These are phyloP conservation scores for Pochonia chlamydosporia DNA, from an alignment of 2,329 filamentous ascomycete genomes.

Conservation along the genomic window DNA sequence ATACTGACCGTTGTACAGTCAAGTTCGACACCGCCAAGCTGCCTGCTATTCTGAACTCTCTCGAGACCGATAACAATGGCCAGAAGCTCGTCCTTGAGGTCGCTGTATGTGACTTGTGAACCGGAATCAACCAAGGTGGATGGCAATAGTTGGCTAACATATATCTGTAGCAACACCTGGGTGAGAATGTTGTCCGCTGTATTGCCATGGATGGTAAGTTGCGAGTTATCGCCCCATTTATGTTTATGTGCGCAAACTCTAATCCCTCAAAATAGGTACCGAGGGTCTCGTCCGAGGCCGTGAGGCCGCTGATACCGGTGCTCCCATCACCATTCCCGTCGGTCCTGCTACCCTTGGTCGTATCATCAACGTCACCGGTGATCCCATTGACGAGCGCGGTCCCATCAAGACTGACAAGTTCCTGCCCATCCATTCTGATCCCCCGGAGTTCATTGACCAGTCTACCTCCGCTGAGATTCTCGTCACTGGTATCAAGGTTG, in stretches of 20 bases:
- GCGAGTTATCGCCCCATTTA: too few species aligned
- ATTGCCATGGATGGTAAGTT: conserved; percentile 99
- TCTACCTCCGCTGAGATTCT: conserved; percentile 94
- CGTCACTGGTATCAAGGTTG: conserved; percentile 99
- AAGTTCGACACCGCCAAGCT: conserved; percentile 96
- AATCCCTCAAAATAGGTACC: conserved; percentile 62
- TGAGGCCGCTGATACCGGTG: conserved; percentile 79
- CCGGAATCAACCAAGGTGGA: conserved; percentile 2
- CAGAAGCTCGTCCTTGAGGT: conserved; percentile 96
- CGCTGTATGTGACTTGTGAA: conserved; percentile 56
- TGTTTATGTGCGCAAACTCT: neutral
- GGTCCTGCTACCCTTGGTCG: conserved; percentile 89
- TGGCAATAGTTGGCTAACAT: conserved; percentile 29
- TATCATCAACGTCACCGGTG: conserved; percentile 99
- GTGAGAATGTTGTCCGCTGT: conserved; percentile 97
- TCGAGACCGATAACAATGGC: conserved; percentile 85
- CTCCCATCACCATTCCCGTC: conserved; percentile 94
- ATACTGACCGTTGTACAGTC: conserved; percentile 51
- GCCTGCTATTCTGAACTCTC: conserved; percentile 94
- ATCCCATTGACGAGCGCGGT: conserved; percentile 98
- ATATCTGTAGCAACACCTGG: conserved; percentile 82
- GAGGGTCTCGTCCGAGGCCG: conserved; percentile 97
- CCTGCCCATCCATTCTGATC: conserved; percentile 88
- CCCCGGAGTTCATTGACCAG: conserved; percentile 89
- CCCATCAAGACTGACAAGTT: conserved; percentile 91